Conservation (phyloP, 768 basidiomycete species). For the Hericium rajendrae region DNA sequence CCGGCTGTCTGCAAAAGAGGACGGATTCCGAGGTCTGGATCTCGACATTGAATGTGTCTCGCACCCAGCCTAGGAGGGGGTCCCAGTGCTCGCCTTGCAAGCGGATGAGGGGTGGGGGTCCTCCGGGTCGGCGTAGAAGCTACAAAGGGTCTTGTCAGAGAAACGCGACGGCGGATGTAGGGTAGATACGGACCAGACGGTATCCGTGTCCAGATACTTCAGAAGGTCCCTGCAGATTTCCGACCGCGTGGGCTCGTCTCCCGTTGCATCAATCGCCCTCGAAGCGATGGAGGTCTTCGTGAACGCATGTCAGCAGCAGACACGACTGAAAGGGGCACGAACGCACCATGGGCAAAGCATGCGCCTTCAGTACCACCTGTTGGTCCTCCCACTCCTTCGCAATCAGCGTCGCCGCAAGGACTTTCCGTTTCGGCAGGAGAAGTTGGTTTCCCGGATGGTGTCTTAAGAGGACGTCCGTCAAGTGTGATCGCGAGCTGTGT, state of each 20-base stretch:
- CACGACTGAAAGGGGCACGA: neutral
- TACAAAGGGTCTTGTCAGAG: conserved; percentile 21
- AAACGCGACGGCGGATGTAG: neutral
- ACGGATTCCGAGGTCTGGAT: conserved; percentile 66
- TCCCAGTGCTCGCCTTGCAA: conserved; percentile 84
- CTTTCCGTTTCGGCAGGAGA: conserved; percentile 58
- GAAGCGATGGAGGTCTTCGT: conserved; percentile 80
- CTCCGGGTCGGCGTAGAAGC: conserved; percentile 62
- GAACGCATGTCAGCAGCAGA: neutral
- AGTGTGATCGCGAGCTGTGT: conserved; percentile 49
- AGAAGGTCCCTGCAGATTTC: conserved; percentile 64
- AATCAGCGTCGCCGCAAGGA: conserved; percentile 71
- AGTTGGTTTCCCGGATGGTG: conserved; percentile 75
- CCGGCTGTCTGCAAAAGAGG: conserved; percentile 58
- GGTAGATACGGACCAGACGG: conserved; percentile 56
- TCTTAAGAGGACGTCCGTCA: conserved; percentile 80
- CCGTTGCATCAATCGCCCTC: conserved; percentile 78
- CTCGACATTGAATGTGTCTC: conserved; percentile 53
- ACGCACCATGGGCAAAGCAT: conserved; percentile 82
- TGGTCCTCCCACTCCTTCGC: conserved; percentile 98
- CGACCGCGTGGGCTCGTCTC: conserved; percentile 41
- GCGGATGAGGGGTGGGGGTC: conserved; percentile 64
- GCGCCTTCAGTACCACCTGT: conserved; percentile 73
- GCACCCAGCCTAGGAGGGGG: conserved; percentile 76
- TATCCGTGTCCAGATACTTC: conserved; percentile 89